Evolutionary conservation across 192 early-diverging fungal species (phyloP).

Genomic region (Coemansia sp.): DNA sequence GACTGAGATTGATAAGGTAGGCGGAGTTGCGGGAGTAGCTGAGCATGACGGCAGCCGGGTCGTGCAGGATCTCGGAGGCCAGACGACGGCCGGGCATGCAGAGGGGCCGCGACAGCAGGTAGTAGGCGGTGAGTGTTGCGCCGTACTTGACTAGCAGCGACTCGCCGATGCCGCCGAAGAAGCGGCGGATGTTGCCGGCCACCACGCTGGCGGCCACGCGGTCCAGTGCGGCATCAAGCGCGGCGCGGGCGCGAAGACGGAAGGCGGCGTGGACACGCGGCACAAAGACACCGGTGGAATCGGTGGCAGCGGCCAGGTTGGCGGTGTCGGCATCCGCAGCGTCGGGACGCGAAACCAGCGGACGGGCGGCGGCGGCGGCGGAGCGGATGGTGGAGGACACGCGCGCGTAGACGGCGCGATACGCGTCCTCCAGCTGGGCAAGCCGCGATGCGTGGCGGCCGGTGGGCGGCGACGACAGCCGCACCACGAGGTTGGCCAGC

Average conservation of each 20-base stretch:
- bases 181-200: conserved; percentile 41
- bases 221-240: conserved; percentile 35
- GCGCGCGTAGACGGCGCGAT: conserved; percentile 45
- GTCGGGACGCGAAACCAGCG: conserved; percentile 18
- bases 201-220: conserved; percentile 36
- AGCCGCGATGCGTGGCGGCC: conserved; percentile 39
- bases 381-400: conserved; percentile 46
- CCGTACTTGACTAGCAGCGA: conserved; percentile 97
- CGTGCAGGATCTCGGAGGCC: conserved; percentile 36
- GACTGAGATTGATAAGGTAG: conserved; percentile 71
- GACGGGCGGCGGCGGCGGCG: conserved; percentile 37
- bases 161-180: conserved; percentile 54
- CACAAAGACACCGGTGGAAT: conserved; percentile 19
- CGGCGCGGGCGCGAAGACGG: conserved; percentile 26
- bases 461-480: conserved; percentile 44
- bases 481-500: conserved; percentile 39
- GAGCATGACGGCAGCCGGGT: conserved; percentile 56
- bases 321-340: too few species aligned
- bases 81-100: conserved; percentile 57
- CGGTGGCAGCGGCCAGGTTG: neutral
- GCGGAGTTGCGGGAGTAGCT: conserved; percentile 78
- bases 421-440: conserved; percentile 43
- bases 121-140: conserved; percentile 76
- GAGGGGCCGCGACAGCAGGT: conserved; percentile 79
- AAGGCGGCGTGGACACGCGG: conserved; percentile 48